Base-by-base conservation (phyloP, 257 asterid genomes). In the Gynochthodes officinalis region DNA sequence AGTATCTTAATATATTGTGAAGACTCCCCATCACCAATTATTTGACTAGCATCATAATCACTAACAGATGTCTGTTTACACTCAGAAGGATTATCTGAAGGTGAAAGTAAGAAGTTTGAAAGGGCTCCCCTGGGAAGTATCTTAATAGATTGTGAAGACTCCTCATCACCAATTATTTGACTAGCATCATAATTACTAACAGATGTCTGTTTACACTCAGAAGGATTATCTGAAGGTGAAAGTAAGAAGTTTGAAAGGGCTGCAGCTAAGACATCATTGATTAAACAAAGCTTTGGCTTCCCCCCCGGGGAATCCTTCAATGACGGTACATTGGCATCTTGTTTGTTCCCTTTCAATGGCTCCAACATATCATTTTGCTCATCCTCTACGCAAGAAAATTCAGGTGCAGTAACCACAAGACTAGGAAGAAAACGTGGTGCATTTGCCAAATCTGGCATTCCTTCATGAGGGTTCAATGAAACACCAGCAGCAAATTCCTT, bases 201-300 rank as follows among this genome's bases (percentile, higher is more conserved):
- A 44, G 70, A 40, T 50, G 66, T 59, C 61, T 54, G 66, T 18
- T 67, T 32, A 67, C 19, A 27, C 59, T 73, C 82, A 13, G 75
- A 72, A 19, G 62, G 64, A 64, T 62, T 6, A 39, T 15, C 72
- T 4, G 44, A 48, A 48, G 81, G 59, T 28, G 84, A 42, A 52
- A 89, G 79, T 77, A 90, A 53, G 76, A 95, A 85, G 63, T 90
- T 88, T 73, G 90, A 66, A 64, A 90, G 92, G 64, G 99, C 96
- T 46, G 95, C 92, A 82, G 97, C 96, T 79, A 92, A 81, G 75
- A 96, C 93, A 78, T 87, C 96, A 78, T 92, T 93, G 73, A 90
- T 81, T 73, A 84, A 61, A 69, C 81, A 35, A 70, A 82, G 80
- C 82, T 81, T 90, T 53, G 80, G 77, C 70, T 70, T 73, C 66